Percentiles rank a stretch among this genome's conserved stretches.
Conservation (phyloP, 768 basidiomycete genomes). For the Albatrellus ellisii region DNA sequence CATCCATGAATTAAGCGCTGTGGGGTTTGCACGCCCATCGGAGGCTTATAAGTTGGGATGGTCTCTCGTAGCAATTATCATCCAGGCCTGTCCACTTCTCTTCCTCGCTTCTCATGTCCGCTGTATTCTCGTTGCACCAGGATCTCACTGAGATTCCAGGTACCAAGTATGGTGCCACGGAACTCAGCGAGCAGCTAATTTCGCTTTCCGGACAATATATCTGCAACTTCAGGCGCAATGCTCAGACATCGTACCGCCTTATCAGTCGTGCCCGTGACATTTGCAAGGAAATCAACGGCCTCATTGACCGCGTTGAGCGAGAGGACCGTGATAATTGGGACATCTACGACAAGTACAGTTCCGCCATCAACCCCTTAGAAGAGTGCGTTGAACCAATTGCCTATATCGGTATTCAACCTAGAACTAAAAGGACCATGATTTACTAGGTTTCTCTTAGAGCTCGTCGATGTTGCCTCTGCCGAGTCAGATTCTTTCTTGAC, state of each 20-base stretch:
- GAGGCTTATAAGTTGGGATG: no score
- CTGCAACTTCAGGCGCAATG: conserved; percentile 11
- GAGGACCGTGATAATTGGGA: conserved; percentile 5
- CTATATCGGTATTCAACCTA: background rate
- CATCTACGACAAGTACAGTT: conserved; percentile 11
- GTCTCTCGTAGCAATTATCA: no score
- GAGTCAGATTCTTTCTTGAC: background rate
- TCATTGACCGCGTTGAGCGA: conserved; percentile 8
- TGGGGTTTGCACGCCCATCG: no score
- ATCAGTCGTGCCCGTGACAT: conserved; percentile 11
- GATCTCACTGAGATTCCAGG: no score
- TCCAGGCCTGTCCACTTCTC: no score
- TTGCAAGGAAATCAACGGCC: conserved; percentile 7
- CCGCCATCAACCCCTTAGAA: conserved; percentile 14
- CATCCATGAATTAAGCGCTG: no score
- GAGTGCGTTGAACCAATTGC: conserved; percentile 1
- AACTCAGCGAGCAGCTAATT: no score
- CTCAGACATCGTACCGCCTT: conserved; percentile 12
- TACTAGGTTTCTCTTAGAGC: background rate
- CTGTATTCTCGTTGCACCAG: no score
- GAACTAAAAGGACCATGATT: no score
- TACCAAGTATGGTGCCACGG: no score
- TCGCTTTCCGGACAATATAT: conserved; percentile 9
- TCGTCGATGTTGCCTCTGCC: background rate
- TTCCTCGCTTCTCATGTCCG: no score